Evolutionary conservation across 805 yeast genomes (phyloP).

Genomic region (Candida manassasensis): DNA sequence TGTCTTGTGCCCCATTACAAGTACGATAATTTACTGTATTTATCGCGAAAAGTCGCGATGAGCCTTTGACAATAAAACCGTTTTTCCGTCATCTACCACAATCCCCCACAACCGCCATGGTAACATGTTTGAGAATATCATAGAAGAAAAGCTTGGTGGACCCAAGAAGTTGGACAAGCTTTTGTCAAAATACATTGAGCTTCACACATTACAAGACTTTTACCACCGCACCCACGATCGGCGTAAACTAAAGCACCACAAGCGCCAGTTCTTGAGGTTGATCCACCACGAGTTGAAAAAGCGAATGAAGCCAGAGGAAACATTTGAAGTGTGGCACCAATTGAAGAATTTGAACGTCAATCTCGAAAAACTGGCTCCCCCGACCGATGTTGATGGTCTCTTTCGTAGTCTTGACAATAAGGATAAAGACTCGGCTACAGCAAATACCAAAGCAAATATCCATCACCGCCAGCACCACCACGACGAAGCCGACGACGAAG

Average conservation of each 20-base stretch:
- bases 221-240: constrained; percentile 1
- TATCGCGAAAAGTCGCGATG: too few relatives aligned
- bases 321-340: constrained; percentile 32
- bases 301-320: constrained; percentile 26
- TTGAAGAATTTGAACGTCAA: constrained; percentile 12
- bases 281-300: constrained; percentile 23
- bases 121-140: constrained; percentile 4
- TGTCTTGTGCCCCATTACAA: too few relatives aligned
- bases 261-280: constrained; percentile 13
- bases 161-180: background rate
- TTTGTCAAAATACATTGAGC: background rate
- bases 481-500: constrained; percentile 7
- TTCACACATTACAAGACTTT: constrained; percentile 2
- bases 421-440: constrained; percentile 1
- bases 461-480: too few relatives aligned
- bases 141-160: background rate
- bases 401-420: background rate
- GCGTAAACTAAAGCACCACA: constrained; percentile 5
- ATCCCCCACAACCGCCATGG: constrained; percentile 4
- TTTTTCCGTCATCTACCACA: too few relatives aligned
- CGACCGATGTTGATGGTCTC: background rate
- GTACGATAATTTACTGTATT: too few relatives aligned
- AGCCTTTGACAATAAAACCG: too few relatives aligned
- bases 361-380: constrained; percentile 5
- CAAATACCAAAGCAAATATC: background rate